These are phyloP conservation scores for Vitis hybrid DNA, from an alignment of 177 flowering plant species.

Conservation along the genomic window DNA sequence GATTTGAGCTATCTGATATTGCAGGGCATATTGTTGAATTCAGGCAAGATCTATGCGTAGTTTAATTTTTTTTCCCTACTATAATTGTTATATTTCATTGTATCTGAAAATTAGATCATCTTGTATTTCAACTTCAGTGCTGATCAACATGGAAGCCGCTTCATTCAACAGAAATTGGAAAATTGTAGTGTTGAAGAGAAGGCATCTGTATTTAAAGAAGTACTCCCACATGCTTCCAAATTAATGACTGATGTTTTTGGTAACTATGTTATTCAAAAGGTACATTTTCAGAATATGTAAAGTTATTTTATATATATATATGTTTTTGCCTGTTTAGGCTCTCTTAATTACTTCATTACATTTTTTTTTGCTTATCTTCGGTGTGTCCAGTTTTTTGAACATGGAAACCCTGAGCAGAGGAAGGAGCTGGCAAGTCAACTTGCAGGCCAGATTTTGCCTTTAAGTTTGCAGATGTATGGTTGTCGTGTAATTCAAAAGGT, in stretches of 20 bases:
- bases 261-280: slow-evolving; percentile 98
- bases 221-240: slow-evolving; percentile 78
- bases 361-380: no score
- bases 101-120: neutral
- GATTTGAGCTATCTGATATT: slow-evolving; percentile 79
- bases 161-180: slow-evolving; percentile 95
- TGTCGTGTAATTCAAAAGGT: slow-evolving; percentile 99
- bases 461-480: slow-evolving; percentile 97
- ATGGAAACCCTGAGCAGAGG: slow-evolving; percentile 81
- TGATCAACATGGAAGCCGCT: slow-evolving; percentile 98
- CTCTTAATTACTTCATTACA: no score
- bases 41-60: slow-evolving; percentile 37
- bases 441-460: slow-evolving; percentile 59
- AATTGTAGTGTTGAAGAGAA: slow-evolving; percentile 71
- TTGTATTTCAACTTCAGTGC: slow-evolving; percentile 47
- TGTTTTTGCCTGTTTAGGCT: no score
- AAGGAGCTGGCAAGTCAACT: slow-evolving; percentile 77
- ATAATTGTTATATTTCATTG: neutral
- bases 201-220: slow-evolving; percentile 78
- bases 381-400: slow-evolving; percentile 71
- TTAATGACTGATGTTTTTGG: slow-evolving; percentile 96
- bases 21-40: slow-evolving; percentile 83
- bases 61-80: neutral
- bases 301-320: no score
- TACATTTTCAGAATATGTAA: slow-evolving; percentile 10